phyloP scores from a whole-genome alignment of 2,329 filamentous ascomycete species.

The Alternaria longipes region DNA sequence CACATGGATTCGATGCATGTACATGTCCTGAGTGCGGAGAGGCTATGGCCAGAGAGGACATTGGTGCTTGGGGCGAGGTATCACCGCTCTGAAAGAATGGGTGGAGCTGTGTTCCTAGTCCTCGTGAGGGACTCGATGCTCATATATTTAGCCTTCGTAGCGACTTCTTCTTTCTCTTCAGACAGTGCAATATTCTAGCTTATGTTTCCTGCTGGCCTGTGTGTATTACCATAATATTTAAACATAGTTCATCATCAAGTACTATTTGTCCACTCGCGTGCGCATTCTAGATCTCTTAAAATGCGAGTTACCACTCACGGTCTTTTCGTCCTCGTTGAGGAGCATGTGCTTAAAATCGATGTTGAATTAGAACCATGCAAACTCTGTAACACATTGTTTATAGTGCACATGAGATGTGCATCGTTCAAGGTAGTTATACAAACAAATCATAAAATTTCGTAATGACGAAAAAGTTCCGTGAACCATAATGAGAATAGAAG shows the following conservation, averaged over 20 bases:
- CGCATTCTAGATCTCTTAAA: not conserved
- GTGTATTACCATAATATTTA: conserved; percentile 1
- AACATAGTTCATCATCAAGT: not conserved
- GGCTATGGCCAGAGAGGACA: conserved; percentile 35
- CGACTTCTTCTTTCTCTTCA: not conserved
- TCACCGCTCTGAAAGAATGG: conserved; percentile 1
- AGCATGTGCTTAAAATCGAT: not conserved
- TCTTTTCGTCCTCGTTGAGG: not conserved
- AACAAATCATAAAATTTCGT: not conserved
- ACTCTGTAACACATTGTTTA: not conserved
- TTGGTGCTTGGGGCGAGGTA: conserved; percentile 33
- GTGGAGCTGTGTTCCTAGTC: not conserved
- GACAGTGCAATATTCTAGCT: not conserved
- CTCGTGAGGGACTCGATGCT: not conserved
- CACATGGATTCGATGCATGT: conserved; percentile 27
- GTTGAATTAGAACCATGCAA: not conserved
- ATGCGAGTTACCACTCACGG: not conserved
- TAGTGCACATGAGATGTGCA: not conserved
- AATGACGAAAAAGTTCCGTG: not conserved
- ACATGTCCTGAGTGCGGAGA: conserved; percentile 45
- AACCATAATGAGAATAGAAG: not conserved
- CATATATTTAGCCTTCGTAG: conserved; percentile 4
- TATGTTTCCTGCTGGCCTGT: not conserved
- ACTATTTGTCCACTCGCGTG: not conserved
- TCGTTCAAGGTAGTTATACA: not conserved